Conservation (phyloP, 208 protist species). For the Phytomonas francai region DNA sequence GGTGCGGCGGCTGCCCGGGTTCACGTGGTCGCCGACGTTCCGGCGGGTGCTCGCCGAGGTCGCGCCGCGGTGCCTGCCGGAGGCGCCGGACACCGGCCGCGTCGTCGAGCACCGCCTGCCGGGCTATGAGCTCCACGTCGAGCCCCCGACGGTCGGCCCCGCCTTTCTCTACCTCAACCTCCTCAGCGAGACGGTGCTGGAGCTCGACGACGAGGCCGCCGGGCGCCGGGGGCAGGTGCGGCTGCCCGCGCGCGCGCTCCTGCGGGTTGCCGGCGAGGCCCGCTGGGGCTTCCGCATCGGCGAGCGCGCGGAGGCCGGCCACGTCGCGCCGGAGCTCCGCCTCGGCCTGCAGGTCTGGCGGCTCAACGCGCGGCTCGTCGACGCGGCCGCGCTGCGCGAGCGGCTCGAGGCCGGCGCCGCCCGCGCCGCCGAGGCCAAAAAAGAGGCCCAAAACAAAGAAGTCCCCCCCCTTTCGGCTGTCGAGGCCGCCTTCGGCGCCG, state of each 20-base stretch:
- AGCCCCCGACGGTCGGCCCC: conserved; percentile 79
- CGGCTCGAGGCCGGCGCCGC: conserved; percentile 25
- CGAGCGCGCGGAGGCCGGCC: conserved; percentile 23
- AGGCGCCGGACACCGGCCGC: conserved; percentile 59
- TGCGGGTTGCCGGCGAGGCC: conserved; percentile 70
- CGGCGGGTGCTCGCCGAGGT: conserved; percentile 29
- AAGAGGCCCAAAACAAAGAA: neutral
- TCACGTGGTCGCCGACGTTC: conserved; percentile 77
- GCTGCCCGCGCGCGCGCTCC: conserved; percentile 54
- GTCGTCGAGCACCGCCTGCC: conserved; percentile 79
- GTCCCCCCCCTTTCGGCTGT: conserved; percentile 16
- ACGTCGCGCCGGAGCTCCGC: conserved; percentile 65
- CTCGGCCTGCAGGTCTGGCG: conserved; percentile 79
- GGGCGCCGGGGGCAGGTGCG: conserved; percentile 55
- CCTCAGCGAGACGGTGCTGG: conserved; percentile 65
- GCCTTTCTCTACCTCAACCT: conserved; percentile 75
- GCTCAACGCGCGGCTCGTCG: conserved; percentile 56
- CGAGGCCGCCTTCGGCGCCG: conserved; percentile 13
- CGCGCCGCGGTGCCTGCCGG: conserved; percentile 24
- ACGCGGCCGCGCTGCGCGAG: conserved; percentile 60
- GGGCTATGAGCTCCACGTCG: conserved; percentile 81
- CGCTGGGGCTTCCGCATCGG: conserved; percentile 84
- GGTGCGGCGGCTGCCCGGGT: conserved; percentile 49
- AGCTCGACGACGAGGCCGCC: conserved; percentile 81
- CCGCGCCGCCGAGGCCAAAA: neutral